Evolutionary conservation across 116 monocot genomes (phyloP), one percentile per base, ranked within the genome.

Genomic region (Trichopus zeylanicus): DNA sequence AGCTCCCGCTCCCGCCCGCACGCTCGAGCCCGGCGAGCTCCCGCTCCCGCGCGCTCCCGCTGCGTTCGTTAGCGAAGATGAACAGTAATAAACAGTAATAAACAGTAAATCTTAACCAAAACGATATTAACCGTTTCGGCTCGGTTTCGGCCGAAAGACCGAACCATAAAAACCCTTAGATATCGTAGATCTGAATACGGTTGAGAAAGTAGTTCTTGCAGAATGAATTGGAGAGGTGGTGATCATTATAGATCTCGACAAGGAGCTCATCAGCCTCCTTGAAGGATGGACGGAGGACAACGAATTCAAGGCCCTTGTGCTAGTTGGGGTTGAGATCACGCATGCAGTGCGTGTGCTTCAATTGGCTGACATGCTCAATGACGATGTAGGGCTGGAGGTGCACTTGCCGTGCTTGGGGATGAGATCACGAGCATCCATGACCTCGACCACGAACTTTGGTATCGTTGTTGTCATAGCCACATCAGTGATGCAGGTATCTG

Each of bases 401-500:
- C 97, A 90, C 27, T 81, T 77, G 5, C 97, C 97, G 62, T 97
- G 91, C 65, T 97, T 97, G 39, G 97, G 87, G 62, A 84, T 18
- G 38, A 97, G 91, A 56, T 87, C 91, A 1, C 90, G 90, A 37
- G 84, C 97, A 63, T 97, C 91, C n/a, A 77, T 33, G n/a, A 87
- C 87, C 67, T 97, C 97, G 16, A 97, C 97, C 3, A 48, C 70
- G 32, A 97, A 77, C 72, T 75, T 90, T 12, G 78, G 76, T 26
- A 71, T 58, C 15, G 64, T 63, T 23, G 64, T 16, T 56, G 48
- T 26, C 60, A 49, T 49, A n/a, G 12, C 16, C 42, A 3, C 42
- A 42, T n/a, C 42, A 42, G 13, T 0, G 42, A 13, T 2, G 1
- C 12, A 13, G 42, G n/a, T 42, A 1, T 0, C 42, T 13, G 0